Percentiles rank a stretch among this genome's conserved stretches.
These are phyloP conservation scores for Fomitopsis pulvina DNA, from an alignment of 768 basidiomycete genomes.

Conservation along the genomic window DNA sequence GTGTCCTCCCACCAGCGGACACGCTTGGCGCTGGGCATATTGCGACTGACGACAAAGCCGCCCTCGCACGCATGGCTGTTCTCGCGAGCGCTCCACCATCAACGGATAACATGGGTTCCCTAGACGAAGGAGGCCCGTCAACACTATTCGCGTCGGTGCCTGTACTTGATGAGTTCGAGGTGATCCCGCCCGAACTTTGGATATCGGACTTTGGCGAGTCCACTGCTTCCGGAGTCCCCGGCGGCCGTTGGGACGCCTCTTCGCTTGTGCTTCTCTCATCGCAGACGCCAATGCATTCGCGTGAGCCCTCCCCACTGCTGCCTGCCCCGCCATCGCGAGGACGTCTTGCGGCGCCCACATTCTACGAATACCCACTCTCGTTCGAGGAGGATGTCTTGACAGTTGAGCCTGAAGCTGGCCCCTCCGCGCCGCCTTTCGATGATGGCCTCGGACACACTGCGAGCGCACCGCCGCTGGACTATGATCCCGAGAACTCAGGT, in stretches of 20 bases:
- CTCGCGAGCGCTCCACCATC: conserved; percentile 21
- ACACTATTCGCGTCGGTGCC: conserved; percentile 12
- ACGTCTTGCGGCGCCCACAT: conserved; percentile 15
- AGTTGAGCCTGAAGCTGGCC: conserved; percentile 10
- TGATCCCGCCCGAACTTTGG: conserved; percentile 3
- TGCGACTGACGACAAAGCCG: conserved; percentile 30
- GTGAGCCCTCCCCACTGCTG: conserved; percentile 12
- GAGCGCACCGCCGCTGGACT: conserved; percentile 6
- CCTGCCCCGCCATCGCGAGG: conserved; percentile 21
- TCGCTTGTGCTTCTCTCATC: background rate
- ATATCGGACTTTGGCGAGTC: conserved; percentile 7
- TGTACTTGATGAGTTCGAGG: conserved; percentile 17
- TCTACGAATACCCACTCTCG: conserved; percentile 22
- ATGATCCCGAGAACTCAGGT: background rate
- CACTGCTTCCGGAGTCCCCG: conserved; percentile 1
- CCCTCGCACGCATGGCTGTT: conserved; percentile 25
- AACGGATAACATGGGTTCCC: conserved; percentile 1
- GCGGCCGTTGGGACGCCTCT: background rate
- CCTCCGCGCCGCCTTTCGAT: conserved; percentile 21
- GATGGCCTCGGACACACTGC: background rate
- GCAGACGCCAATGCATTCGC: conserved; percentile 13
- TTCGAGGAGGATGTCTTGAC: conserved; percentile 21
- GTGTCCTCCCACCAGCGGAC: background rate
- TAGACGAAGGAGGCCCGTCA: conserved; percentile 4
- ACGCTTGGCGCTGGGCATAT: conserved; percentile 21